Evolutionary conservation across 2,329 filamentous ascomycete species (phyloP), one percentile per base, ranked within the genome.

Genomic region (Bipolaris zeicola): DNA sequence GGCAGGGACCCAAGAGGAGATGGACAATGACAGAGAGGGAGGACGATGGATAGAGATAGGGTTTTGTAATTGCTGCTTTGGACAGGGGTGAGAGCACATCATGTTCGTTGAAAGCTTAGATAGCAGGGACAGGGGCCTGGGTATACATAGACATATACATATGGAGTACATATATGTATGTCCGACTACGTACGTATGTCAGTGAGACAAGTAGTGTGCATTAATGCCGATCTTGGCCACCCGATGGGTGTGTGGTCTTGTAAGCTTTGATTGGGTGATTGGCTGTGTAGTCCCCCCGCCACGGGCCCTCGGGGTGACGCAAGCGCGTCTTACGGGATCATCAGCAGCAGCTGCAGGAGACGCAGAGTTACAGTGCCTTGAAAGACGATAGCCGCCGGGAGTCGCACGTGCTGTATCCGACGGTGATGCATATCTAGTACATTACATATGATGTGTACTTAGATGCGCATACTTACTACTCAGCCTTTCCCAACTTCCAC

Each of bases 1-100:
- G 71, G 7, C 63, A 63, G 24, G 76, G 76, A 37, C 71, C 73
- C 20, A 80, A 80, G 71, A 71, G 78, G 62, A 63, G 78, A 50
- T 80, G 78, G 78, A 80, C 77, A 3, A 67, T 80, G 36, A 75
- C 70, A 26, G 72, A 76, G 60, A 63, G 68, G 42, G 70, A 75
- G 24, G 64, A 69, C 6, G 39, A 33, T 13, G 26, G 42, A 18
- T 44, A 44, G 42, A 11, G n/a, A 20, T 13, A 3, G 8, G 26
- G 6, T 42, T 43, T 43, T n/a, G 22, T 43, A 28, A 16, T 14
- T 37, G n/a, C 34, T n/a, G 34, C n/a, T 37, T 37, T 37, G 34
- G 34, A 16, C 14, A 16, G 14, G 34, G 37, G 3, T 20, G 37
- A 38, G 37, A 16, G 37, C 1, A 10, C 37, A 38, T 38, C 7